These are phyloP conservation scores for Sclerospora graminicola DNA, from an alignment of 352 stramenopile species.

Conservation along the genomic window DNA sequence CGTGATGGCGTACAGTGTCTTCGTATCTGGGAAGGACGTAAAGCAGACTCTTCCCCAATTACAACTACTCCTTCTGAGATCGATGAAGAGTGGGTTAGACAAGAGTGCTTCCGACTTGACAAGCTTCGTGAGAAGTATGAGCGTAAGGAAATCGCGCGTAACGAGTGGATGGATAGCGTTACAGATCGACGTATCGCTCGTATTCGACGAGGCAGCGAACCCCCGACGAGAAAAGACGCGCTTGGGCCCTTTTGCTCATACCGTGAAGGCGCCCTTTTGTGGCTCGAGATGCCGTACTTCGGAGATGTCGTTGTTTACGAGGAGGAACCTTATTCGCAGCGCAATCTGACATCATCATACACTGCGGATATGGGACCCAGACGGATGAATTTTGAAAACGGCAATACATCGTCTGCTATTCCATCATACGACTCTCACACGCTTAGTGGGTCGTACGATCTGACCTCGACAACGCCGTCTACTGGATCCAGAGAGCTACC, in stretches of 20 bases:
- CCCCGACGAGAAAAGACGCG: conserved; percentile 51
- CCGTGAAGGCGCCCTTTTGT: conserved; percentile 68
- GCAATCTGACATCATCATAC: conserved; percentile 46
- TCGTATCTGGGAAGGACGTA: conserved; percentile 59
- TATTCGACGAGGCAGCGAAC: conserved; percentile 72
- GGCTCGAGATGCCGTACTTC: conserved; percentile 89
- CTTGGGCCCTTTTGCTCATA: conserved; percentile 75
- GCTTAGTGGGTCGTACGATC: conserved; percentile 39
- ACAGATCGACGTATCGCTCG: conserved; percentile 78
- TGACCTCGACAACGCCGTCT: conserved; percentile 14
- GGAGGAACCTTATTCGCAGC: conserved; percentile 84
- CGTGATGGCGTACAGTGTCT: conserved; percentile 83
- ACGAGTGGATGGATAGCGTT: conserved; percentile 89
- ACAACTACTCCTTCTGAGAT: conserved; percentile 64
- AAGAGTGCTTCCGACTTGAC: conserved; percentile 76
- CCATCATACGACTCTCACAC: conserved; percentile 32
- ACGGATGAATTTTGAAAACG: conserved; percentile 28
- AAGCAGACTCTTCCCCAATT: conserved; percentile 56
- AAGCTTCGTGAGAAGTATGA: conserved; percentile 86
- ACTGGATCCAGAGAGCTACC: conserved; percentile 25
- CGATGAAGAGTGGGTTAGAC: conserved; percentile 55
- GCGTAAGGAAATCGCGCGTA: conserved; percentile 72
- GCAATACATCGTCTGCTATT: conserved; percentile 7
- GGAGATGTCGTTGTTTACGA: conserved; percentile 88
- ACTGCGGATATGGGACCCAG: conserved; percentile 31